Conservation (phyloP, 306 rosid species). For the Ochetophila trinervis region DNA sequence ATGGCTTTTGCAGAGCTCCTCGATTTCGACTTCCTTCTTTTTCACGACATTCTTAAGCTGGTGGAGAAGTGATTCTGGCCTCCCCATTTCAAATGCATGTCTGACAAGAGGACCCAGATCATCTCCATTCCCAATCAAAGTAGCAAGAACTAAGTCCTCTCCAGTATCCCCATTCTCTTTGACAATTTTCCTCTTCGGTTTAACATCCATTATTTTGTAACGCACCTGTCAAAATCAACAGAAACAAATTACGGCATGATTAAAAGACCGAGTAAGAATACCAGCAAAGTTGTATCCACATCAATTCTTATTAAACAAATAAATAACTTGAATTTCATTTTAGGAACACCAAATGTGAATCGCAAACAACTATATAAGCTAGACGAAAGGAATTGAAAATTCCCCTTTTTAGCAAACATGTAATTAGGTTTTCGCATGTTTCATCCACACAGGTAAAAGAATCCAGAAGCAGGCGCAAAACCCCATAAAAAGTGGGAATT, state of each 20-base stretch:
- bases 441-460: neutral
- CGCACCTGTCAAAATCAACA: conserved; percentile 13
- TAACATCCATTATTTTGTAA: conserved; percentile 48
- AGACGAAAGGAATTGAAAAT: neutral
- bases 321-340: neutral
- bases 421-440: neutral
- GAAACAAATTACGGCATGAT: neutral
- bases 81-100: conserved; percentile 89
- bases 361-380: neutral
- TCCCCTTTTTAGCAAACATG: conserved; percentile 1
- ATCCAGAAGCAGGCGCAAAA: neutral
- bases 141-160: conserved; percentile 81
- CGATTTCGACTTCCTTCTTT: conserved; percentile 87
- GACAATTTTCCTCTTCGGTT: conserved; percentile 49
- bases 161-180: conserved; percentile 69
- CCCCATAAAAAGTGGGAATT: neutral
- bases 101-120: conserved; percentile 83
- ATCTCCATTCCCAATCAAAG: conserved; percentile 84
- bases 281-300: neutral
- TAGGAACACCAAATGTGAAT: neutral
- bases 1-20: conserved; percentile 96
- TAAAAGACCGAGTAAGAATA: conserved; percentile 1
- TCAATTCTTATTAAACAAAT: neutral
- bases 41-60: conserved; percentile 73
- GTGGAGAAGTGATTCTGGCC: conserved; percentile 74